phyloP scores from a whole-genome alignment of 2,329 filamentous ascomycete species.

The Fonsecaea pedrosoi region DNA sequence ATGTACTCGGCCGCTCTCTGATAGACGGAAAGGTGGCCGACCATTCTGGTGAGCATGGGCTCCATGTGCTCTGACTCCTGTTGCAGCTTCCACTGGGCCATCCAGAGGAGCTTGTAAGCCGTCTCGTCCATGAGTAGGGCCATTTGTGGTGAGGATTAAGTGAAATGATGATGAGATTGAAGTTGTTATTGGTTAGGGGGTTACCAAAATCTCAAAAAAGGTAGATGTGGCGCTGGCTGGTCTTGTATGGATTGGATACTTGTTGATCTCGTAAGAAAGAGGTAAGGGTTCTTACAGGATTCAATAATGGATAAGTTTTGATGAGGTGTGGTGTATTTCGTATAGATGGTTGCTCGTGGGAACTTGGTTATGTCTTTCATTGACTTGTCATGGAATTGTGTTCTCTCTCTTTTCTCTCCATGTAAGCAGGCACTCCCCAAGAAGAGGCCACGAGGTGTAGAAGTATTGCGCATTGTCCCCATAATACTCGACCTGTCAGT shows the following conservation, averaged over 20 bases:
- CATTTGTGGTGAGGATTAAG: neutral
- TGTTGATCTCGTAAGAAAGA: neutral
- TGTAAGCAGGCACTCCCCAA: too few relatives aligned
- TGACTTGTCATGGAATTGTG: too few relatives aligned
- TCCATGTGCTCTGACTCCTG: slow-evolving; percentile 24
- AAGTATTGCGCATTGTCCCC: neutral
- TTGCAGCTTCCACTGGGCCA: slow-evolving; percentile 27
- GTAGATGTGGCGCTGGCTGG: neutral
- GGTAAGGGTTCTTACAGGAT: too few relatives aligned
- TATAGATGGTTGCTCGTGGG: too few relatives aligned
- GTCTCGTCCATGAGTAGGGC: slow-evolving; percentile 14
- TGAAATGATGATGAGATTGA: neutral
- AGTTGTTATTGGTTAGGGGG: neutral
- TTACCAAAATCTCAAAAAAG: neutral
- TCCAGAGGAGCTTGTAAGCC: slow-evolving; percentile 21
- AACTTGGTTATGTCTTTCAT: too few relatives aligned
- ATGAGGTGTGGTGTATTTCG: too few relatives aligned
- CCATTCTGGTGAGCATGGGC: slow-evolving; percentile 23
- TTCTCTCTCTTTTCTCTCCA: too few relatives aligned
- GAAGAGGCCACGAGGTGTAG: too few relatives aligned
- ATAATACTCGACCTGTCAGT: too few relatives aligned
- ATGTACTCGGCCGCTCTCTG: slow-evolving; percentile 18
- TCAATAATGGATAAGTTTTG: too few relatives aligned
- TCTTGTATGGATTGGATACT: neutral
- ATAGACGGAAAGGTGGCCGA: slow-evolving; percentile 26